Conservation (phyloP, 2,329 filamentous ascomycete genomes). For the Thielaviopsis euricoi region DNA sequence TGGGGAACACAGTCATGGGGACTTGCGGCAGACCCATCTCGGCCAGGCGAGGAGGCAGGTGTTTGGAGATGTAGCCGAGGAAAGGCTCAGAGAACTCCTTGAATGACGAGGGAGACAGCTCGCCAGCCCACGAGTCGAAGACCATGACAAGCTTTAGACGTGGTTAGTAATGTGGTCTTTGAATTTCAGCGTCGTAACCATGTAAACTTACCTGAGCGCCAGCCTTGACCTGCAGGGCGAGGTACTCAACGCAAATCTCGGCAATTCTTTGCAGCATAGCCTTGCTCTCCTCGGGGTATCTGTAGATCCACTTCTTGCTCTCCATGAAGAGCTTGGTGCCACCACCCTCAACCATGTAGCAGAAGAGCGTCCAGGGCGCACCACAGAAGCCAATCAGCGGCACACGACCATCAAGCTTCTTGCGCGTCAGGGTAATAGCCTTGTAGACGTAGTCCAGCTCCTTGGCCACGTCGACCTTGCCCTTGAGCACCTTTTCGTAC, state of each 20-base stretch:
- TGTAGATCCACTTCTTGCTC: constrained; percentile 94
- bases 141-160: constrained; percentile 62
- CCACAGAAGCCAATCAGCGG: constrained; percentile 94
- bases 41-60: constrained; percentile 57
- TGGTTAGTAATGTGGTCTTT: neutral
- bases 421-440: constrained; percentile 77
- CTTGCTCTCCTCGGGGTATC: constrained; percentile 65
- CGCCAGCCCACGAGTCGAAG: constrained; percentile 96
- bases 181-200: neutral
- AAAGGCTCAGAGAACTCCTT: constrained; percentile 75
- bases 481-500: constrained; percentile 59
- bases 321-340: constrained; percentile 90
- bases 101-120: constrained; percentile 73
- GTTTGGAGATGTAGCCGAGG: constrained; percentile 63
- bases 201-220: constrained; percentile 58
- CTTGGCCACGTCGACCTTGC: constrained; percentile 65
- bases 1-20: constrained; percentile 96
- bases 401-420: constrained; percentile 75
- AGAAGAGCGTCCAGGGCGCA: constrained; percentile 89
- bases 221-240: constrained; percentile 80
- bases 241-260: constrained; percentile 84
- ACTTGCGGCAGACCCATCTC: constrained; percentile 64
- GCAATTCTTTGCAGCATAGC: constrained; percentile 77
- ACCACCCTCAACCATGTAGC: constrained; percentile 98
- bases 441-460: constrained; percentile 92